Evolutionary conservation across 2,329 filamentous ascomycete species (phyloP).

Genomic region (Bimuria novae-zelandiae): DNA sequence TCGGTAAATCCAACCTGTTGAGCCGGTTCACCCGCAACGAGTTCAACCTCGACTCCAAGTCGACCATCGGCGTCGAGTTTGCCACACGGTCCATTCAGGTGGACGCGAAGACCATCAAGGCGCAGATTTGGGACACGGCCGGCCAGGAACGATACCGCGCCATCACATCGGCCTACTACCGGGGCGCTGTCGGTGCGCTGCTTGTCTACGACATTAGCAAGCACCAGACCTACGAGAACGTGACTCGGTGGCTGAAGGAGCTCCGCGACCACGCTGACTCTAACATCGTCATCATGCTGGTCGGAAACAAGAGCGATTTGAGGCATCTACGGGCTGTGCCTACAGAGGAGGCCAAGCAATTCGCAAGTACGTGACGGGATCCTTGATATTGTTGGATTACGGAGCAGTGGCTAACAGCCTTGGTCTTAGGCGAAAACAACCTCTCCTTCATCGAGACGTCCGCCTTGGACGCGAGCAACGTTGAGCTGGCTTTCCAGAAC

Average conservation of each 20-base stretch:
- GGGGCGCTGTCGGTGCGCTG: constrained; percentile 93
- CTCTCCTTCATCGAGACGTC: constrained; percentile 99
- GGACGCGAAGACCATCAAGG: constrained; percentile 99
- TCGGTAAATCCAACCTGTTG: constrained; percentile 99
- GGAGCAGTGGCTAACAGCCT: constrained; percentile 13
- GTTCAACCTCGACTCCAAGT: constrained; percentile 99
- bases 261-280: constrained; percentile 96
- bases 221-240: constrained; percentile 98
- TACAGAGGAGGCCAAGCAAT: constrained; percentile 96
- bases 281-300: constrained; percentile 99
- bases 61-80: constrained; percentile 99
- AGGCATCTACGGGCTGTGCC: constrained; percentile 95
- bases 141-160: constrained; percentile 98
- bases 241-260: constrained; percentile 98
- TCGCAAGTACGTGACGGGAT: constrained; percentile 74
- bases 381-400: constrained; percentile 19
- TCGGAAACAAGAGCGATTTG: constrained; percentile 99
- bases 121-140: constrained; percentile 99
- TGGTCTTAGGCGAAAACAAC: constrained; percentile 82
- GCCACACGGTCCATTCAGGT: constrained; percentile 98
- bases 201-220: constrained; percentile 99
- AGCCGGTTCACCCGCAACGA: constrained; percentile 99
- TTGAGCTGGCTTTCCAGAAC: constrained; percentile 99
- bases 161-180: constrained; percentile 99
- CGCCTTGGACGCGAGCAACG: constrained; percentile 96